A percentile compares a stretch with the other conserved stretches of the same genome.
These are phyloP conservation scores for Domatiomyces catenatus DNA, from an alignment of 2,329 filamentous ascomycete species.

Conservation along the genomic window DNA sequence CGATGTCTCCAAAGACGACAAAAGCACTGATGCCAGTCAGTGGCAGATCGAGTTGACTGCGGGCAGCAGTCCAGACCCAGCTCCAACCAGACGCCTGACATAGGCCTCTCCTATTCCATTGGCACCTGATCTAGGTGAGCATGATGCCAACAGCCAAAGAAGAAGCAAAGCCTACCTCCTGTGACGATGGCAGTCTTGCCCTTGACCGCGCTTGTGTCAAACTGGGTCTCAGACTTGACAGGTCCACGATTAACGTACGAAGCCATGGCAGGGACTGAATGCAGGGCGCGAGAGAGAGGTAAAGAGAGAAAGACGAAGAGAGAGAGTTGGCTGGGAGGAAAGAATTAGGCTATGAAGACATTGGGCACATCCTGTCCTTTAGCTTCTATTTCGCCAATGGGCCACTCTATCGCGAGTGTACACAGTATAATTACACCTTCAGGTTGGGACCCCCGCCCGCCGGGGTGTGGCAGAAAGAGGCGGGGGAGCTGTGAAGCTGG, in stretches of 20 bases:
- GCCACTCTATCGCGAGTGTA: too few relatives aligned
- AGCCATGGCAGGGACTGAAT: slow-evolving; percentile 1
- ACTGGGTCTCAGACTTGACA: slow-evolving; percentile 7
- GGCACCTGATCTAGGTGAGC: slow-evolving; percentile 13
- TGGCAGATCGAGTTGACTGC: too few relatives aligned
- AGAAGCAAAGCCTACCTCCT: slow-evolving; percentile 12
- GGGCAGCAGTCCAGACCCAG: slow-evolving; percentile 10
- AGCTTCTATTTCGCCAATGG: too few relatives aligned
- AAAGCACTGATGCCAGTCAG: slow-evolving; percentile 5
- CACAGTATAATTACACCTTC: too few relatives aligned
- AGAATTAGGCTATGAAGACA: too few relatives aligned
- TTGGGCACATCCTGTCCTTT: too few relatives aligned
- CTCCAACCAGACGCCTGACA: slow-evolving; percentile 18
- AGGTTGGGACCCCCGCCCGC: too few relatives aligned
- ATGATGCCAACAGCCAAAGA: background rate
- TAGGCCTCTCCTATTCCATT: slow-evolving; percentile 23
- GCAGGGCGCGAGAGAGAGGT: background rate
- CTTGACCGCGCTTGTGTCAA: slow-evolving; percentile 14
- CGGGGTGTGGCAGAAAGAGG: too few relatives aligned
- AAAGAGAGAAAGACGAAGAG: background rate
- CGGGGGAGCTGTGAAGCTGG: too few relatives aligned
- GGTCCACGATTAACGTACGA: slow-evolving; percentile 10
- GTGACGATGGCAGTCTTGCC: slow-evolving; percentile 23
- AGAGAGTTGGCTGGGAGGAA: too few relatives aligned
- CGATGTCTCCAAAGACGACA: slow-evolving; percentile 20